Evolutionary conservation across 2,329 filamentous ascomycete genomes (phyloP), one percentile per base, ranked within the genome.

Genomic region (Penicillium sp.): DNA sequence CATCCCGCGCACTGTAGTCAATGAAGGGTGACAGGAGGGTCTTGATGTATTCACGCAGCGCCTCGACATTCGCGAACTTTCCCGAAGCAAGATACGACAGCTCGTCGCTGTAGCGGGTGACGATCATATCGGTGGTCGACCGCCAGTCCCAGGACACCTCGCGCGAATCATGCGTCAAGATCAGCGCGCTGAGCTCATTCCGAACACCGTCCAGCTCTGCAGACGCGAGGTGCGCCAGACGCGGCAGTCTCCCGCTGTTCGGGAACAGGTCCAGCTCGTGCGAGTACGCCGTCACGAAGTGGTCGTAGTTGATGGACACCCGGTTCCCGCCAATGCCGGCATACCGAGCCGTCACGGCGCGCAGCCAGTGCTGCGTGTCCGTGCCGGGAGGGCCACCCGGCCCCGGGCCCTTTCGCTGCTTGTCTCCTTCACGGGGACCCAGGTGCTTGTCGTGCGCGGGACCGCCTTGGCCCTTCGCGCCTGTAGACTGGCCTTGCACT

Each of bases 71-170:
- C 1, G 39, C 19, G 7, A 63, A 36, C 8, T 53, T 45, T 3
- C 52, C 57, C 2, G 65, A 65, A 1, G 47, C 46, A 9, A 68
- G 47, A 29, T 63, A 63, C 6, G 60, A 54, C 18, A 89, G 63
- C 16, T 79, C 70, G 20, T 75, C 67, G 3, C 75, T 73, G 52
- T 84, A 87, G 1, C 84, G 75, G 4, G 70, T 59, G 3, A 86
- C 70, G 3, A 89, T 68, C 70, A 84, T 74, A 51, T 90, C 86
- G 0, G 75, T 72, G 1, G 84, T 68, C 0, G 67, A 73, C 56
- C 88, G 85, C 86, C 86, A 89, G 52, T 86, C 68, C 17, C 78
- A 55, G 3, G 50, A 47, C 6, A 34, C 10, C 57, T 13, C 54
- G 47, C 16, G 47, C 51, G 33, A 47, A 9, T 63, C 60, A 8